A percentile compares a stretch with the other conserved stretches of the same genome.
These are phyloP conservation scores for Kodamaea anthophila DNA, from an alignment of 1,139 yeast species.

Conservation along the genomic window DNA sequence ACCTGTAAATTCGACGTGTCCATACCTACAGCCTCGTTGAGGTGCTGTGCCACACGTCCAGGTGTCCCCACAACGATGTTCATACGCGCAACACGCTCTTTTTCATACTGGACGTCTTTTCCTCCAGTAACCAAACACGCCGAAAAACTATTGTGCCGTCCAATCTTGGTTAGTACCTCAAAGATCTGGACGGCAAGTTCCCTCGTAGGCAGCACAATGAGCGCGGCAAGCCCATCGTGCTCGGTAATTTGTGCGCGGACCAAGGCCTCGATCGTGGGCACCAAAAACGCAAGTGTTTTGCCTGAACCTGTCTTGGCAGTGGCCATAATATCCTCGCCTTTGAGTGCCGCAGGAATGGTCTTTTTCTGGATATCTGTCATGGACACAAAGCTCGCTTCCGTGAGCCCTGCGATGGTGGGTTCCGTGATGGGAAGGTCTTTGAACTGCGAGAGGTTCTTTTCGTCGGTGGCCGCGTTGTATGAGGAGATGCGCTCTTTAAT, in stretches of 20 bases:
- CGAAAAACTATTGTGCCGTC: conserved; percentile 71
- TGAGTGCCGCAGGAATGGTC: conserved; percentile 70
- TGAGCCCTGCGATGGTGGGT: conserved; percentile 64
- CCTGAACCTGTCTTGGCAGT: conserved; percentile 98
- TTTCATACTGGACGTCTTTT: conserved; percentile 82
- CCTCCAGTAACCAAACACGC: conserved; percentile 98
- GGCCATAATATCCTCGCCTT: conserved; percentile 80
- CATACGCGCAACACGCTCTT: conserved; percentile 75
- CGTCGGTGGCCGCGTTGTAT: conserved; percentile 38
- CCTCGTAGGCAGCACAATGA: conserved; percentile 88
- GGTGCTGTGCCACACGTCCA: conserved; percentile 88
- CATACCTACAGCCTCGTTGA: conserved; percentile 88
- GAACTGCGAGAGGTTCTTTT: conserved; percentile 33
- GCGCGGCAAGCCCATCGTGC: conserved; percentile 87
- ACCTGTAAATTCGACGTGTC: conserved; percentile 75
- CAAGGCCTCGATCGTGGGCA: conserved; percentile 75
- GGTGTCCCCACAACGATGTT: conserved; percentile 94
- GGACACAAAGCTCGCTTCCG: conserved; percentile 62
- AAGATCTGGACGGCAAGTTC: conserved; percentile 92
- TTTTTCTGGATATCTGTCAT: conserved; percentile 84
- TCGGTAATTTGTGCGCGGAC: conserved; percentile 77
- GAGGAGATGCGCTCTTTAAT: conserved; percentile 46
- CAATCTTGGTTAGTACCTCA: conserved; percentile 82
- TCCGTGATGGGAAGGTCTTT: conserved; percentile 71
- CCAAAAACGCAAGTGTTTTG: conserved; percentile 83